A percentile compares a stretch with the other conserved stretches of the same genome.
Evolutionary conservation across 495 filamentous ascomycete species (phyloP).

Genomic region (Aspergillus hancockii): DNA sequence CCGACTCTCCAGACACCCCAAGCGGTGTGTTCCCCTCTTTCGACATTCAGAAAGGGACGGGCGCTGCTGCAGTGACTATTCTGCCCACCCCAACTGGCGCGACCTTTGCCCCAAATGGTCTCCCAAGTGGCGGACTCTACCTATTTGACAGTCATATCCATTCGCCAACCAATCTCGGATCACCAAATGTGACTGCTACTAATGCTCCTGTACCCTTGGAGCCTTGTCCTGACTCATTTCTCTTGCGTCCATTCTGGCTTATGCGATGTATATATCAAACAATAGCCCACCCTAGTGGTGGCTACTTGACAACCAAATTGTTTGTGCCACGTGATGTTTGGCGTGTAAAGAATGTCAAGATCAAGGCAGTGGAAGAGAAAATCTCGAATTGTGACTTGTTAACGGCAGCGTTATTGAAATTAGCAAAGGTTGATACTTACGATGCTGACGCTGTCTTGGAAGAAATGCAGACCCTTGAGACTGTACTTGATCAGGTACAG

Average conservation of each 20-base stretch:
- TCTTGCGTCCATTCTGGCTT: conserved; percentile 93
- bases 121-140: conserved; percentile 68
- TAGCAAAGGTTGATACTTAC: conserved; percentile 79
- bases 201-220: conserved; percentile 77
- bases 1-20: conserved; percentile 73
- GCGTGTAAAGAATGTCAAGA: conserved; percentile 89
- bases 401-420: conserved; percentile 83
- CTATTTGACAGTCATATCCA: conserved; percentile 86
- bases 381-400: conserved; percentile 89
- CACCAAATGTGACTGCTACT: conserved; percentile 58
- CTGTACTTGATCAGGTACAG: conserved; percentile 83
- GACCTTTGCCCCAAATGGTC: conserved; percentile 54
- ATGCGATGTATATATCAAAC: conserved; percentile 94
- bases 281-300: conserved; percentile 84
- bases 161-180: conserved; percentile 66
- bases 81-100: conserved; percentile 68
- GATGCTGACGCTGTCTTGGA: conserved; percentile 90
- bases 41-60: conserved; percentile 47
- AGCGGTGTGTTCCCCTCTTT: conserved; percentile 64
- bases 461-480: conserved; percentile 93
- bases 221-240: conserved; percentile 82
- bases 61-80: conserved; percentile 55
- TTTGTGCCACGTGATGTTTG: conserved; percentile 93
- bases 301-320: conserved; percentile 85
- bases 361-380: conserved; percentile 90